Percentiles rank a stretch among this genome's conserved stretches.
phyloP scores from a whole-genome alignment of 2,329 filamentous ascomycete genomes.

The Apiospora arundinis region DNA sequence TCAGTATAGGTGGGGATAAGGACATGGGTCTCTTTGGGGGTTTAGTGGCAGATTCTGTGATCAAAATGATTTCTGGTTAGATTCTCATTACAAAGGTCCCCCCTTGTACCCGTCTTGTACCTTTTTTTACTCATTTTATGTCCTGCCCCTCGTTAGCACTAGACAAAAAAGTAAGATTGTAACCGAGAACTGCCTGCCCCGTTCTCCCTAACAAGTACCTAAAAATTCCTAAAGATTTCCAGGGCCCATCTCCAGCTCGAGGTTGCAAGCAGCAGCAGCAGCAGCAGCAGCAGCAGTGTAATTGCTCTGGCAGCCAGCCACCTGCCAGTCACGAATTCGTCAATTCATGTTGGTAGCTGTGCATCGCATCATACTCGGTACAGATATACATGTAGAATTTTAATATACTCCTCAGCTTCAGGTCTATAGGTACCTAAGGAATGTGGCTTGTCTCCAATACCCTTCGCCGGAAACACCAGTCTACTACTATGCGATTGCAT shows the following conservation, averaged over 20 bases:
- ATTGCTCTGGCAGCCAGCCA: background rate
- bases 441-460: background rate
- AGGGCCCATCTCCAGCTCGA: background rate
- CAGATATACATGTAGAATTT: background rate
- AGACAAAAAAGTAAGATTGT: constrained; percentile 2
- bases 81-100: background rate
- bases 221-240: too few species aligned
- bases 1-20: constrained; percentile 20
- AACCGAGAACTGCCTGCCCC: constrained; percentile 1
- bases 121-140: background rate
- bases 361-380: background rate
- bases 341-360: background rate
- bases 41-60: background rate
- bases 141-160: background rate
- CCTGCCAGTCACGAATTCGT: background rate
- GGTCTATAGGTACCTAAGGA: too few species aligned
- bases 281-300: background rate
- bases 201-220: background rate
- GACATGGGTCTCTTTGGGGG: constrained; percentile 16
- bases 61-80: background rate
- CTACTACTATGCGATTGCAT: background rate
- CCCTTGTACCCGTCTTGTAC: background rate
- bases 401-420: background rate
- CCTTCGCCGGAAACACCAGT: background rate
- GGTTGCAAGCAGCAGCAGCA: background rate